Conservation (phyloP, 345 rosid genomes). For the Melaleuca quinquenervia region DNA sequence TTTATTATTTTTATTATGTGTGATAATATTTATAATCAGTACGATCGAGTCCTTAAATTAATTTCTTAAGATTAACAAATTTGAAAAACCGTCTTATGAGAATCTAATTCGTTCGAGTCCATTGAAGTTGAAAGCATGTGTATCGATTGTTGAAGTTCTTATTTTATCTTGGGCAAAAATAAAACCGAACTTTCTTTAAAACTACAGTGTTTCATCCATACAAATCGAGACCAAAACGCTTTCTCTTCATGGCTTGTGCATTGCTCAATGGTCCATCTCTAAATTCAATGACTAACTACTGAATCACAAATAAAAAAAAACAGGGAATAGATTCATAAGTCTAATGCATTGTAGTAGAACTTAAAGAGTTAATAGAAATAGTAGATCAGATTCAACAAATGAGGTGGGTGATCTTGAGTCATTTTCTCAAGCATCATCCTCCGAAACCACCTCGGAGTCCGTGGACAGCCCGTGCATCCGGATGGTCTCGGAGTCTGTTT, state of each 20-base stretch:
- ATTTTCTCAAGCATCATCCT: not conserved
- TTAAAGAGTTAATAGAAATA: too few species aligned
- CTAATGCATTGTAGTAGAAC: too few species aligned
- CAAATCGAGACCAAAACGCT: not conserved
- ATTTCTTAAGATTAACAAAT: not conserved
- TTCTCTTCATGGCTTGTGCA: not conserved
- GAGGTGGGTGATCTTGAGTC: not conserved
- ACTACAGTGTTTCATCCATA: not conserved
- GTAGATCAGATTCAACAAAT: too few species aligned
- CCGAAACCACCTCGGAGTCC: not conserved
- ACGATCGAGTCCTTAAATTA: not conserved
- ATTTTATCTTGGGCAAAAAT: too few species aligned
- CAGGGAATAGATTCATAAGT: too few species aligned
- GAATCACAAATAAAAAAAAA: too few species aligned
- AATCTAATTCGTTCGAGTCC: not conserved
- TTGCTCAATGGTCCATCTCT: not conserved
- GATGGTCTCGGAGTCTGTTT: constrained; percentile 13
- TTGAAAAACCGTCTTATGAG: not conserved
- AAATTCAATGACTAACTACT: too few species aligned
- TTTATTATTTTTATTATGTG: too few species aligned
- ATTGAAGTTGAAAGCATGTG: not conserved
- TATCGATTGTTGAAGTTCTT: too few species aligned
- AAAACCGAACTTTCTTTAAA: too few species aligned
- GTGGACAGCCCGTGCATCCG: not conserved
- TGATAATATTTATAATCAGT: too few species aligned